Conservation (phyloP, 306 rosid genomes). For the Vigna radiata region DNA sequence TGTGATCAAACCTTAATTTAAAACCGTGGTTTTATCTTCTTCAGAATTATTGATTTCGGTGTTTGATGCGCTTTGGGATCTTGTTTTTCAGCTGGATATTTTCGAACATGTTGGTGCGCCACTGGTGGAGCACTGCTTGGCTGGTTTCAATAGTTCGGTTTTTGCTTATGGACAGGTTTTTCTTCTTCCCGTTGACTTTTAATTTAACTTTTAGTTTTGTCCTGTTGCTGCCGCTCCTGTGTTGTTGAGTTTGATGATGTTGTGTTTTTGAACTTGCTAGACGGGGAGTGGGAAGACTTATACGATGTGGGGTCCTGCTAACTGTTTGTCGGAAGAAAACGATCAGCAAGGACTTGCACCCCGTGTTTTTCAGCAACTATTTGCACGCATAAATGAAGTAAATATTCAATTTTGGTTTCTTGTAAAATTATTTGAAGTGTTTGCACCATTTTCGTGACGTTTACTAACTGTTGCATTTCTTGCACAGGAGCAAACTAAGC, state of each 20-base stretch:
- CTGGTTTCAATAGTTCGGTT: constrained; percentile 96
- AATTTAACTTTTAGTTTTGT: not conserved
- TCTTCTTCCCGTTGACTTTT: constrained; percentile 4
- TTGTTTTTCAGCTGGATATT: constrained; percentile 77
- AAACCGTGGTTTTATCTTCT: not conserved
- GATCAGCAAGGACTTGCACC: constrained; percentile 93
- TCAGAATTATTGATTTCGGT: constrained; percentile 20
- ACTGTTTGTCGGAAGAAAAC: constrained; percentile 68
- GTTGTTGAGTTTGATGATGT: constrained; percentile 18
- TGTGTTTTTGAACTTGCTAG: constrained; percentile 49
- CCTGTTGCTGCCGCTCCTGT: constrained; percentile 19
- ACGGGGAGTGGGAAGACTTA: constrained; percentile 99
- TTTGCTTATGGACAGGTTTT: constrained; percentile 98
- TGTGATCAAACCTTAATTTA: too few species aligned
- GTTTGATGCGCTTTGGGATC: constrained; percentile 15
- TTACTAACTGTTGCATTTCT: constrained; percentile 34
- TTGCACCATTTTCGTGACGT: constrained; percentile 21
- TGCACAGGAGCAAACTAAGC: constrained; percentile 88
- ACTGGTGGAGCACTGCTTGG: constrained; percentile 91
- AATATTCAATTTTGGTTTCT: constrained; percentile 38
- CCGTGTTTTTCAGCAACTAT: constrained; percentile 85
- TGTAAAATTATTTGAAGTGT: constrained; percentile 1
- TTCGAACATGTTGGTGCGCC: constrained; percentile 94
- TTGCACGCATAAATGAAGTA: constrained; percentile 88
- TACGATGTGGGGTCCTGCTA: constrained; percentile 99